Evolutionary conservation across 2,329 filamentous ascomycete genomes (phyloP).

Genomic region (Penicillium thymicola): DNA sequence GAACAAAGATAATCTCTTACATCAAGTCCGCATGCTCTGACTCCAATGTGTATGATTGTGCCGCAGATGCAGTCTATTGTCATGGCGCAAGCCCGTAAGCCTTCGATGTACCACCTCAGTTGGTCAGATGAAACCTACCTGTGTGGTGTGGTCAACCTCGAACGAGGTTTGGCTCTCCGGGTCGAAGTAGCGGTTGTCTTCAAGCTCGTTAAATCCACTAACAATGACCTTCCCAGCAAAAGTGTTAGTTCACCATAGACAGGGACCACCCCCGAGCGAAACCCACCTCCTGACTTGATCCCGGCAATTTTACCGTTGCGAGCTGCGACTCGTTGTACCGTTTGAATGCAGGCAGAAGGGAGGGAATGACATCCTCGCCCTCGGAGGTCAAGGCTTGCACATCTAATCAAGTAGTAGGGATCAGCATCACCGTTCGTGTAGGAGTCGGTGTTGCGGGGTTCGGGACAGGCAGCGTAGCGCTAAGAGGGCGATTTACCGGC

Average conservation of each 20-base stretch:
- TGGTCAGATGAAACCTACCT: constrained; percentile 49
- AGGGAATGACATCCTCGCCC: constrained; percentile 63
- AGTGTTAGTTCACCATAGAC: background rate
- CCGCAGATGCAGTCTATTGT: constrained; percentile 71
- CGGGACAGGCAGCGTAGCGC: constrained; percentile 4
- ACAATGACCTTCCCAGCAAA: constrained; percentile 60
- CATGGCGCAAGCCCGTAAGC: constrained; percentile 11
- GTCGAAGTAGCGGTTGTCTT: constrained; percentile 82
- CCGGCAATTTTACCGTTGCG: constrained; percentile 81
- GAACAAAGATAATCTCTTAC: constrained; percentile 50
- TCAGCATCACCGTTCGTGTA: constrained; percentile 19
- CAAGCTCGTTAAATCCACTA: constrained; percentile 80
- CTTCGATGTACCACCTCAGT: background rate
- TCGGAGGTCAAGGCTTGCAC: constrained; percentile 81
- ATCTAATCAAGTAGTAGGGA: constrained; percentile 53
- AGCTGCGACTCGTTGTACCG: constrained; percentile 98
- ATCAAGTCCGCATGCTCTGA: constrained; percentile 73
- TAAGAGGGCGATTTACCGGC: constrained; percentile 59
- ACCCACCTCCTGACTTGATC: constrained; percentile 71
- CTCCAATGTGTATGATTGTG: constrained; percentile 76
- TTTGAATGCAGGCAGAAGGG: constrained; percentile 78
- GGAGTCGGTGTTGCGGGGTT: constrained; percentile 5
- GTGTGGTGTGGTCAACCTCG: constrained; percentile 77
- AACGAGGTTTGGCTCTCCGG: constrained; percentile 85
- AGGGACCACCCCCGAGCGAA: background rate